Conservation (phyloP, 345 rosid species). For the Melaleuca alternifolia region DNA sequence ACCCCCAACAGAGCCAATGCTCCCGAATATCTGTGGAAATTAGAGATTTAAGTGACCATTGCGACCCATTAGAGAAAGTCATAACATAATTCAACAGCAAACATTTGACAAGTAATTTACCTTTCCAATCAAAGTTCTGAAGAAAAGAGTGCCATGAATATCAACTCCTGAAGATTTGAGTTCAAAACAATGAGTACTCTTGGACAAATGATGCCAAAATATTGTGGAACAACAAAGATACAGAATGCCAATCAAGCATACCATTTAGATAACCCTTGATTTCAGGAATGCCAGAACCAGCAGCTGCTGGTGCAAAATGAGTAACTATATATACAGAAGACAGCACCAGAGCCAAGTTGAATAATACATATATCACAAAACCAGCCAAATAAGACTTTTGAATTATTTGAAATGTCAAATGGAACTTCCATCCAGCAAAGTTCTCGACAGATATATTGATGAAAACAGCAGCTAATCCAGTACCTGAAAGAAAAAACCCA, state of each 20-base stretch:
- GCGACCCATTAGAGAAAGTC: not conserved
- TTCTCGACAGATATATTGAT: conserved; percentile 91
- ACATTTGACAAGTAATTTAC: conserved; percentile 15
- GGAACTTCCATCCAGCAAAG: conserved; percentile 95
- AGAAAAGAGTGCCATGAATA: conserved; percentile 76
- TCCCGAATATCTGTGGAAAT: conserved; percentile 73
- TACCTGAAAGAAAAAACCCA: conserved; percentile 36
- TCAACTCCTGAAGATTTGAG: conserved; percentile 55
- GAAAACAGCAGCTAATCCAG: conserved; percentile 90
- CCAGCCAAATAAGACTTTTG: conserved; percentile 87
- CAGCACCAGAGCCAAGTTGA: conserved; percentile 75
- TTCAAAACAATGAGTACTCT: not conserved
- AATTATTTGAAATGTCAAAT: conserved; percentile 64
- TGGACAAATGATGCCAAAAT: not conserved
- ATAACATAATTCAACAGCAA: not conserved
- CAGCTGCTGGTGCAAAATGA: conserved; percentile 94
- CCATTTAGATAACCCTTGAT: conserved; percentile 97
- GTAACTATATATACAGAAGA: conserved; percentile 89
- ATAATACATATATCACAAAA: conserved; percentile 57
- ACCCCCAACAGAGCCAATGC: conserved; percentile 98
- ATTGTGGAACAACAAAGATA: not conserved
- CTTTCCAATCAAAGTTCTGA: conserved; percentile 97
- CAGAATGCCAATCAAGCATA: conserved; percentile 8
- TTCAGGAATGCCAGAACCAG: conserved; percentile 99
- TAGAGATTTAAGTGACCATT: not conserved